Percentiles rank a stretch among this genome's conserved stretches.
Evolutionary conservation across 257 asterid genomes (phyloP).

Genomic region (Solanum lycopersicoides): DNA sequence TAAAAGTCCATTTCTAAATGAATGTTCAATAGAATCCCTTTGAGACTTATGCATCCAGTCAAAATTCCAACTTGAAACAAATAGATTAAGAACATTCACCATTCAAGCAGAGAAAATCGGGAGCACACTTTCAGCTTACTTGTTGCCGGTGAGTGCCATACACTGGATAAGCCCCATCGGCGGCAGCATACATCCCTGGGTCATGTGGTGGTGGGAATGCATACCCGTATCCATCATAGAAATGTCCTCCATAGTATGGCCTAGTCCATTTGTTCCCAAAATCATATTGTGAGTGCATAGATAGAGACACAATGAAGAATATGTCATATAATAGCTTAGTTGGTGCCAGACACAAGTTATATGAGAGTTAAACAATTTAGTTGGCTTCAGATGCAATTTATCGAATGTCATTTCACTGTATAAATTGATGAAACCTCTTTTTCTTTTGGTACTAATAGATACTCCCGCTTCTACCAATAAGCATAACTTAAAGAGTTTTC

Average conservation of each 20-base stretch:
- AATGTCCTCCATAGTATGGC: constrained; percentile 77
- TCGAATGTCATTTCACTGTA: not conserved
- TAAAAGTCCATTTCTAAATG: constrained; percentile 35
- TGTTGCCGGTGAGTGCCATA: constrained; percentile 83
- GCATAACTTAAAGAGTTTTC: not conserved
- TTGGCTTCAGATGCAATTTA: not conserved
- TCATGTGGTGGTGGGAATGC: constrained; percentile 54
- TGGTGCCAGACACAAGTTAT: too few relatives aligned
- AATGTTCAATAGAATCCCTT: constrained; percentile 30
- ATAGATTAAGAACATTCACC: constrained; percentile 6
- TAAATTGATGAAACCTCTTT: too few relatives aligned
- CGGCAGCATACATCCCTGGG: constrained; percentile 63
- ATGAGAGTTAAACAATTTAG: too few relatives aligned
- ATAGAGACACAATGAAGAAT: not conserved
- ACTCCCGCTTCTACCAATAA: not conserved
- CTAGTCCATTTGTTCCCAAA: constrained; percentile 72
- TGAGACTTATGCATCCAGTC: constrained; percentile 37
- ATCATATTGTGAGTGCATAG: constrained; percentile 38
- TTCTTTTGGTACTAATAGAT: not conserved
- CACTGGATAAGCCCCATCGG: constrained; percentile 77
- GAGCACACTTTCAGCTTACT: constrained; percentile 44
- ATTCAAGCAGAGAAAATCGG: not conserved
- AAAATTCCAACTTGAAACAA: constrained; percentile 37
- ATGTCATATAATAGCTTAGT: not conserved
- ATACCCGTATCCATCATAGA: constrained; percentile 68